Evolutionary conservation across 169 alveolate species (phyloP), one percentile per base, ranked within the genome.

Genomic region (Plasmodium malariae): DNA sequence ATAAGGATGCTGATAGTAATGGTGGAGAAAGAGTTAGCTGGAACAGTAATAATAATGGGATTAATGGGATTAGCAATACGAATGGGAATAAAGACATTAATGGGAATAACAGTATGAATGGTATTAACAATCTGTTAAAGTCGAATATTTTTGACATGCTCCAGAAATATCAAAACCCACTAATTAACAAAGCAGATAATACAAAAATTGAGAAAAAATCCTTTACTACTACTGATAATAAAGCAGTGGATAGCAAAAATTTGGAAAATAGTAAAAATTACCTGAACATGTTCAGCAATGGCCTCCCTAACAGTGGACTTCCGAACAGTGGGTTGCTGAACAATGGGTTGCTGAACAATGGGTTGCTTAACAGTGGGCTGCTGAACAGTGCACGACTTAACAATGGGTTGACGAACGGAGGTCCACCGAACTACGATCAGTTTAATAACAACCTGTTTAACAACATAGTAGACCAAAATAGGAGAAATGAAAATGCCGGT

Each of bases 161-260:
- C n/a, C 63, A 60, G 19, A 43, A 62, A n/a, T 62, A 62, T 54
- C 65, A 76, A 30, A 36, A 6, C n/a, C 48, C 88, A 19, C 21
- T 59, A 37, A 40, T 5, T 14, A 24, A 24, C 11, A n/a, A 9
- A 30, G 48, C 37, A 17, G 32, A 24, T 32, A 71, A 54, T 24
- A 24, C 48, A 30, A 51, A 17, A 34, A 5, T 12, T 6, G 21
- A 28, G 1, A 12, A 37, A 73, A 62, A 17, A 0, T 11, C 19
- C 11, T 55, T 55, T 4, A 3, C 5, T 14, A 0, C 24, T 1
- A 7, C 0, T 2, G n/a, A 3, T 0, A 60, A 60, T 30, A 0
- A 12, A 11, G 71, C 43, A 11, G 26, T 0, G 49, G 28, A 62
- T 37, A 37, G 26, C 1, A 17, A 68, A 17, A 68, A 5, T 26